A percentile compares a stretch with the other conserved stretches of the same genome.
These are phyloP conservation scores for Diaporthe aspalathi DNA, from an alignment of 2,329 filamentous ascomycete genomes.

Conservation along the genomic window DNA sequence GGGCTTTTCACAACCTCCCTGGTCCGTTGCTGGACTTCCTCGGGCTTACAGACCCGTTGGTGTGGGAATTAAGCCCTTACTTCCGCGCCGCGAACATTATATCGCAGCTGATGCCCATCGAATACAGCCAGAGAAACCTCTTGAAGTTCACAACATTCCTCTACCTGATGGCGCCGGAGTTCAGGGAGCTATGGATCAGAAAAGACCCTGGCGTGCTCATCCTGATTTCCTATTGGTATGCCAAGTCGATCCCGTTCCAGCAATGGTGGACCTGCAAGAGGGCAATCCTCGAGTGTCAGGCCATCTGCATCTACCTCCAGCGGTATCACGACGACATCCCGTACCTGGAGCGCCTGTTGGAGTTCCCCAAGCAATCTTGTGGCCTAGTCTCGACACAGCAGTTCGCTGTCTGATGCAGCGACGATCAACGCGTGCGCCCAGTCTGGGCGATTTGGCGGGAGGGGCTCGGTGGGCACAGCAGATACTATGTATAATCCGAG, in stretches of 20 bases:
- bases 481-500: neutral
- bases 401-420: neutral
- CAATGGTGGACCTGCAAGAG: conserved; percentile 62
- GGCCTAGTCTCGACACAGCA: conserved; percentile 18
- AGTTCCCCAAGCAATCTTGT: conserved; percentile 38
- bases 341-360: conserved; percentile 37
- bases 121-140: conserved; percentile 53
- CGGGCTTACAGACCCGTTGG: conserved; percentile 41
- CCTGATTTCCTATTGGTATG: conserved; percentile 68
- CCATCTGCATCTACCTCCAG: conserved; percentile 57
- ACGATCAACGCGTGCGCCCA: neutral
- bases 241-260: conserved; percentile 54
- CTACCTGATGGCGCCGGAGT: conserved; percentile 56
- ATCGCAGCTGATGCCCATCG: conserved; percentile 50
- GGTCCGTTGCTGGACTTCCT: conserved; percentile 48
- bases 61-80: conserved; percentile 47
- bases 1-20: conserved; percentile 46
- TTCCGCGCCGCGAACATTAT: conserved; percentile 51
- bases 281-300: conserved; percentile 59
- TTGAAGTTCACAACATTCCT: conserved; percentile 61
- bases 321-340: conserved; percentile 38
- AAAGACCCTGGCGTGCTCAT: conserved; percentile 67
- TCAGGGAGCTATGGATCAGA: conserved; percentile 55
- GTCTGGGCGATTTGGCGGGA: neutral
- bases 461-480: neutral